Conservation (phyloP, 768 basidiomycete genomes). For the Rhizopogon sp. region DNA sequence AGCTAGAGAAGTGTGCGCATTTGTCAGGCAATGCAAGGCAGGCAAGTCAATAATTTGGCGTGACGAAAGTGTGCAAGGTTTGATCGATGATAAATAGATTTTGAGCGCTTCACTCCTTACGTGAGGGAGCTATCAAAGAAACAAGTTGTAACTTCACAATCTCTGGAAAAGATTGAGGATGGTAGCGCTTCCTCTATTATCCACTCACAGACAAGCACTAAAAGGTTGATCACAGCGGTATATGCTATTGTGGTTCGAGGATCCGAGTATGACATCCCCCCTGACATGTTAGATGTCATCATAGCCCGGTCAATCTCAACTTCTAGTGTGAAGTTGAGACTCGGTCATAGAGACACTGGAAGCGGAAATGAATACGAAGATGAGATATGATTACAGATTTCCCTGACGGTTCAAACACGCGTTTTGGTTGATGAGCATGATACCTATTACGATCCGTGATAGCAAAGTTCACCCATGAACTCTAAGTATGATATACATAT, state of each 20-base stretch:
- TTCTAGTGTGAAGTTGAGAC: slow-evolving; percentile 14
- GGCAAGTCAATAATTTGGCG: slow-evolving; percentile 32
- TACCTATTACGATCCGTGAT: not conserved
- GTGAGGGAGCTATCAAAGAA: slow-evolving; percentile 80
- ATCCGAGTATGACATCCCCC: slow-evolving; percentile 68
- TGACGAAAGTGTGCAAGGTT: not conserved
- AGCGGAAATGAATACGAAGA: slow-evolving; percentile 25
- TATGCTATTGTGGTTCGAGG: slow-evolving; percentile 70
- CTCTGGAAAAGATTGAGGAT: slow-evolving; percentile 92
- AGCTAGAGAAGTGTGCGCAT: slow-evolving; percentile 59
- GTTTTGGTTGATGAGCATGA: not conserved
- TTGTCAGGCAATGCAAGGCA: slow-evolving; percentile 72
- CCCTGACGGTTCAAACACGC: not conserved
- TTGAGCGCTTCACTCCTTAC: slow-evolving; percentile 70
- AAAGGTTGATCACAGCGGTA: slow-evolving; percentile 40
- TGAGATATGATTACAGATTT: slow-evolving; percentile 10
- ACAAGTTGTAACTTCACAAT: slow-evolving; percentile 78
- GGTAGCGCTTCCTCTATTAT: slow-evolving; percentile 42
- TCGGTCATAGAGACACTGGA: slow-evolving; percentile 12
- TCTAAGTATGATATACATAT: too few relatives aligned
- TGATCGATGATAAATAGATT: slow-evolving; percentile 41
- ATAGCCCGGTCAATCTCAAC: slow-evolving; percentile 45
- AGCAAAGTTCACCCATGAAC: not conserved
- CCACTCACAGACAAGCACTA: slow-evolving; percentile 2
- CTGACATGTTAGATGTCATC: slow-evolving; percentile 66